A percentile compares a stretch with the other conserved stretches of the same genome.
Conservation (phyloP, 805 yeast genomes). For the Blastobotrys terrestris region DNA sequence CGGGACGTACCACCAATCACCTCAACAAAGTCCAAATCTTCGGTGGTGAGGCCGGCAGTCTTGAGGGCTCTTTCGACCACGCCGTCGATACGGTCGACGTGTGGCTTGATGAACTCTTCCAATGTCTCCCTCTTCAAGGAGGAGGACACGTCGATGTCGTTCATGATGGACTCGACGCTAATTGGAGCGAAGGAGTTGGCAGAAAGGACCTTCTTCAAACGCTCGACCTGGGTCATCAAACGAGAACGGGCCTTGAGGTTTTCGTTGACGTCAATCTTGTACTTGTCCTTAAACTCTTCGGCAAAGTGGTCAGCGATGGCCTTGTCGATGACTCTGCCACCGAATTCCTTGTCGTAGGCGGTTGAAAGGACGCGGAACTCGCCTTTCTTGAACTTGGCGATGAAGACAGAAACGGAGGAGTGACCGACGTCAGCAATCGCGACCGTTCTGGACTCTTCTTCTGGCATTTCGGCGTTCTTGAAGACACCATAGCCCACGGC, state of each 20-base stretch:
- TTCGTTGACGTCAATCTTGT: conserved; percentile 84
- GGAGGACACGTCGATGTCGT: conserved; percentile 92
- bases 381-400: conserved; percentile 91
- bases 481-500: conserved; percentile 99
- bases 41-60: conserved; percentile 65
- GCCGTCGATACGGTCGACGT: conserved; percentile 63
- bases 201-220: conserved; percentile 89
- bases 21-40: conserved; percentile 84
- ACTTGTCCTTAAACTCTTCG: conserved; percentile 82
- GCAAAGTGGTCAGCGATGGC: conserved; percentile 95
- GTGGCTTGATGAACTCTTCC: conserved; percentile 82
- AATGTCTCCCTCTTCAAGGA: conserved; percentile 84
- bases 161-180: conserved; percentile 93
- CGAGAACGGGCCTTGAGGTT: conserved; percentile 95
- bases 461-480: conserved; percentile 87
- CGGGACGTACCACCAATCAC: conserved; percentile 98
- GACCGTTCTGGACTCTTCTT: conserved; percentile 81
- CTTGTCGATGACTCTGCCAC: conserved; percentile 94
- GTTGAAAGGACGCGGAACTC: conserved; percentile 90
- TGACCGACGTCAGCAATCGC: conserved; percentile 97
- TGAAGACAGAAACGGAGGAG: conserved; percentile 84
- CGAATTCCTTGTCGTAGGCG: conserved; percentile 91
- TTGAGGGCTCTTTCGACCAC: conserved; percentile 81
- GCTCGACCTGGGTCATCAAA: conserved; percentile 86
- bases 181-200: conserved; percentile 94